Evolutionary conservation across 2,329 filamentous ascomycete species (phyloP).

Genomic region (Calonectria fujianensis): DNA sequence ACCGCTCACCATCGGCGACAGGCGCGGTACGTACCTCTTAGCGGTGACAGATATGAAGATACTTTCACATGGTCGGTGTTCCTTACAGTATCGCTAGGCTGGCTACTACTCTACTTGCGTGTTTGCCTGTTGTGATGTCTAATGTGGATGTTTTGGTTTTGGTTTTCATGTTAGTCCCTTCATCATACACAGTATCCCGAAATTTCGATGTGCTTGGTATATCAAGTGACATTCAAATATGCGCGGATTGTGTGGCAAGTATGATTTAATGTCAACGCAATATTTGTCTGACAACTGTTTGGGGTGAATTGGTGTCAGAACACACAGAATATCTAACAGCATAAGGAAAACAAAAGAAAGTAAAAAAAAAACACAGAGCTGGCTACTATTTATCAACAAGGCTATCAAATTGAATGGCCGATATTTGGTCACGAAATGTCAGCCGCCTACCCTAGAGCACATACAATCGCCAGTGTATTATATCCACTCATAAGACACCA

Average conservation of each 20-base stretch:
- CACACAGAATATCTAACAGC: too few species aligned
- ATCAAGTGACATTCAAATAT: too few species aligned
- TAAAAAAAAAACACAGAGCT: background rate
- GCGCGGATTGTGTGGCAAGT: too few species aligned
- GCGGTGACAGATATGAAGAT: background rate
- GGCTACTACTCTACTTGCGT: background rate
- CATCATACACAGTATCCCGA: background rate
- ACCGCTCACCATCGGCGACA: slow-evolving; percentile 7
- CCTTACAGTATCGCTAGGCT: background rate
- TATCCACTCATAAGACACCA: background rate
- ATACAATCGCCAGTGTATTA: background rate
- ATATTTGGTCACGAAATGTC: background rate
- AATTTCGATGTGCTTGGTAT: too few species aligned
- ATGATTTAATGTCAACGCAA: too few species aligned
- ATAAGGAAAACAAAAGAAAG: too few species aligned
- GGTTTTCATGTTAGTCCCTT: background rate
- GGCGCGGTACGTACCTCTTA: slow-evolving; percentile 4
- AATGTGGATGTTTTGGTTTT: background rate
- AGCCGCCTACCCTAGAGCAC: background rate
- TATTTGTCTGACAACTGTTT: too few species aligned
- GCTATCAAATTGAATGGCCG: background rate
- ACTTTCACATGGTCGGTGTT: background rate
- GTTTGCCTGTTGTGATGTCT: background rate
- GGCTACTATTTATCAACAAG: background rate
- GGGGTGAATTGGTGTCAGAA: too few species aligned